These are phyloP conservation scores for Jimgerdemannia flammicorona DNA, from an alignment of 192 early-diverging fungal species.

Conservation along the genomic window DNA sequence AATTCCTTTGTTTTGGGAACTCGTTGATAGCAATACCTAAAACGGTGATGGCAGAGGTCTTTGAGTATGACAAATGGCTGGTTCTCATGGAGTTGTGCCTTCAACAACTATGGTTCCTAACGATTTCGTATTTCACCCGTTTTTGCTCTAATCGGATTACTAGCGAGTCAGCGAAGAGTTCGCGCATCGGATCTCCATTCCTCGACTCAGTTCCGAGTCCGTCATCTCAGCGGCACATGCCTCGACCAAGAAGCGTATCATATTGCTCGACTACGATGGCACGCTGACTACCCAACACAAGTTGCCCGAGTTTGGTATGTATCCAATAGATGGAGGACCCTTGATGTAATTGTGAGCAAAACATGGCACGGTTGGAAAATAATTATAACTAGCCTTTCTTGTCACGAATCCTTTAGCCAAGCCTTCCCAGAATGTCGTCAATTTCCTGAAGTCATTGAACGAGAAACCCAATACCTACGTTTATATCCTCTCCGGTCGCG, in stretches of 20 bases:
- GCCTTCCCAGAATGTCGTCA: constrained; percentile 72
- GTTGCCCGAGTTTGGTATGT: constrained; percentile 77
- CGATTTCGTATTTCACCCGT: background rate
- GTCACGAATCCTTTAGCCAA: constrained; percentile 42
- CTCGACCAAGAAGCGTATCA: constrained; percentile 67
- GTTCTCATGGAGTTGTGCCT: background rate
- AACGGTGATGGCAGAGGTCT: background rate
- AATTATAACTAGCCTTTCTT: background rate
- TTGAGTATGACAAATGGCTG: background rate
- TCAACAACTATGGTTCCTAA: background rate
- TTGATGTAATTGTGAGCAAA: too few species aligned
- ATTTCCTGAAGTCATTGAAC: constrained; percentile 64
- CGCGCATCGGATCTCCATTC: constrained; percentile 57
- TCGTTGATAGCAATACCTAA: constrained; percentile 14
- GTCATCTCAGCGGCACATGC: constrained; percentile 50
- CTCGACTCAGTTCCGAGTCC: constrained; percentile 48
- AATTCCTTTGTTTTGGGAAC: constrained; percentile 25
- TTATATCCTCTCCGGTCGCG: constrained; percentile 95
- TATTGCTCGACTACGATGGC: constrained; percentile 97
- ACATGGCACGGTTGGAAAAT: too few species aligned
- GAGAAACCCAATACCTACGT: constrained; percentile 84
- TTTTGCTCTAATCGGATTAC: background rate
- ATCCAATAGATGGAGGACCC: background rate
- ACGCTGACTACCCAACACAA: constrained; percentile 84
- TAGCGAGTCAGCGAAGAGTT: constrained; percentile 62